A percentile compares a stretch with the other conserved stretches of the same genome.
These are phyloP conservation scores for Eimeria maxima DNA, from an alignment of 169 alveolate species.

Conservation along the genomic window DNA sequence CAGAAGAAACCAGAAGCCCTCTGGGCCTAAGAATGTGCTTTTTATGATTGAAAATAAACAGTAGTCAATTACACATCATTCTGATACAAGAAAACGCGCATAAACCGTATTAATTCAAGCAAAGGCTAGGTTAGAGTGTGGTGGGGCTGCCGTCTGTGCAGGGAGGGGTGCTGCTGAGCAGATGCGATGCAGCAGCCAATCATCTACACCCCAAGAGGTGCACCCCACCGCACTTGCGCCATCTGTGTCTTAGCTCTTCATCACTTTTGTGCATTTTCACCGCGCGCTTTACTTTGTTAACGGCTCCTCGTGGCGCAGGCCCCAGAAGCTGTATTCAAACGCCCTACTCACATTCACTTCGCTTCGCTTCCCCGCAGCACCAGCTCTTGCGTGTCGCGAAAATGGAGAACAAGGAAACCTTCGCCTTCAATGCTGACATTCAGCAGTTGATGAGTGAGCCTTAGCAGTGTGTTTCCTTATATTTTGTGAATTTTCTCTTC, in stretches of 20 bases:
- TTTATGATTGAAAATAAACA: no score
- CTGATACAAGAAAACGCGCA: no score
- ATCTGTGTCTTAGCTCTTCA: neutral
- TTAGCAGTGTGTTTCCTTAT: neutral
- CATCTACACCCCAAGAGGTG: constrained; percentile 29
- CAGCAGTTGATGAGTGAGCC: constrained; percentile 97
- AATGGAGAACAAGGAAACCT: constrained; percentile 94
- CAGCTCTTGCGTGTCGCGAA: constrained; percentile 4
- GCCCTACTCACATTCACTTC: neutral
- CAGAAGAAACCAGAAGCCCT: no score
- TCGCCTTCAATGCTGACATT: constrained; percentile 99
- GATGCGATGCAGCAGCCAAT: neutral
- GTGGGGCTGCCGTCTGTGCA: constrained; percentile 42
- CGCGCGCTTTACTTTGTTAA: neutral
- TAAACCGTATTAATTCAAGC: no score
- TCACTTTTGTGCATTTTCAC: constrained; percentile 60
- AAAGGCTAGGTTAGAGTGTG: neutral
- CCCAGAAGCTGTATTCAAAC: constrained; percentile 36
- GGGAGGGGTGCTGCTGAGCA: neutral
- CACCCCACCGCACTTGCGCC: constrained; percentile 61
- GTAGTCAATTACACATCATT: no score
- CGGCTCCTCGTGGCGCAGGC: constrained; percentile 77
- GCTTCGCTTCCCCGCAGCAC: constrained; percentile 18
- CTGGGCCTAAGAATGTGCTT: no score
- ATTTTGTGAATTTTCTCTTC: neutral